Percentiles rank a stretch among this genome's conserved stretches.
phyloP scores from a whole-genome alignment of 257 asterid genomes.

The Cruciata laevipes region DNA sequence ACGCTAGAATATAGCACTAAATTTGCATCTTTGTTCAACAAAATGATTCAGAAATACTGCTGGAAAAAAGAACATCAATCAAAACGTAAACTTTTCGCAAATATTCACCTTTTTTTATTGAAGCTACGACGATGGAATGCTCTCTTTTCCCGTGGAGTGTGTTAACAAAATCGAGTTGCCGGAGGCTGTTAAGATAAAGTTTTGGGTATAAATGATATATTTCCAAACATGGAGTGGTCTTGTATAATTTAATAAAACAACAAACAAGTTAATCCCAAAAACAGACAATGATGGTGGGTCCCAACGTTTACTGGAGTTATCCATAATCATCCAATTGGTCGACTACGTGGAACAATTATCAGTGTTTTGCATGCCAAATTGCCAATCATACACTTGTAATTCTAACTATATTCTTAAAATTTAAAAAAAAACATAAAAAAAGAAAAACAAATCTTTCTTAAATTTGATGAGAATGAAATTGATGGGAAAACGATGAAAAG shows the following conservation, averaged over 20 bases:
- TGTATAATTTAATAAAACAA: background rate
- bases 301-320: background rate
- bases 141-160: conserved; percentile 7
- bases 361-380: background rate
- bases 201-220: background rate
- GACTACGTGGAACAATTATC: conserved; percentile 4
- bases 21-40: background rate
- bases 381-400: background rate
- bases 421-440: background rate
- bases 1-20: background rate
- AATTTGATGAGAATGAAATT: no score
- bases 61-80: background rate
- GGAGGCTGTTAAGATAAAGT: background rate
- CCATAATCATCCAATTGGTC: background rate
- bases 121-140: conserved; percentile 2
- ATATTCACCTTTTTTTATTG: conserved; percentile 9
- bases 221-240: background rate
- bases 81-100: background rate
- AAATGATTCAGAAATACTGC: background rate
- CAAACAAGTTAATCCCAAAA: background rate
- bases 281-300: conserved; percentile 1
- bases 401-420: background rate
- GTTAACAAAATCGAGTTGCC: background rate
- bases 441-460: background rate
- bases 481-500: no score